phyloP scores from a whole-genome alignment of 2,329 filamentous ascomycete species.

The Cryphonectria carpinicola region DNA sequence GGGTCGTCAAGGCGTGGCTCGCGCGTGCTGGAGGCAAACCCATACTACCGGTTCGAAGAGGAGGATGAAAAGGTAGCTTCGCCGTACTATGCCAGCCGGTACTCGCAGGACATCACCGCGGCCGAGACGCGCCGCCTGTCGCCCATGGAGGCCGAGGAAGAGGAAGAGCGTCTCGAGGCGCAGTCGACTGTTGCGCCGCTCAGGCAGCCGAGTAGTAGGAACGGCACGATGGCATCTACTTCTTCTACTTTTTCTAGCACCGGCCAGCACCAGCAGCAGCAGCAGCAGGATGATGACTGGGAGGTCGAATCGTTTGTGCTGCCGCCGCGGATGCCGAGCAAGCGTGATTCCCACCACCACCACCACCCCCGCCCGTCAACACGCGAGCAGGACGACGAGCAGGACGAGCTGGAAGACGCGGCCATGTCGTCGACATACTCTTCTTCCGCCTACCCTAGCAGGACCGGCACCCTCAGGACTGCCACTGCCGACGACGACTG shows the following conservation, averaged over 20 bases:
- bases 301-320: slow-evolving; percentile 25
- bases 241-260: not conserved
- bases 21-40: slow-evolving; percentile 9
- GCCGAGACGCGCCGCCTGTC: slow-evolving; percentile 22
- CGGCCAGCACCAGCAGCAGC: not conserved
- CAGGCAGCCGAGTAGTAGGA: slow-evolving; percentile 18
- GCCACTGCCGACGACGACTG: slow-evolving; percentile 11
- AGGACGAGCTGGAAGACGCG: slow-evolving; percentile 21
- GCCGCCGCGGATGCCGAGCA: slow-evolving; percentile 27
- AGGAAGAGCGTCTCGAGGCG: slow-evolving; percentile 18
- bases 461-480: slow-evolving; percentile 4
- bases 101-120: slow-evolving; percentile 25
- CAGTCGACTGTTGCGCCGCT: slow-evolving; percentile 21
- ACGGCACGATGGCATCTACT: slow-evolving; percentile 5
- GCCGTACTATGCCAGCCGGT: slow-evolving; percentile 1
- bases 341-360: slow-evolving; percentile 10
- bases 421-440: slow-evolving; percentile 24
- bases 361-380: not conserved
- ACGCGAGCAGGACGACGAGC: not conserved
- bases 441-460: not conserved
- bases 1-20: slow-evolving; percentile 21
- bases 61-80: not conserved
- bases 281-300: slow-evolving; percentile 15
- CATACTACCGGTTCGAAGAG: slow-evolving; percentile 12
- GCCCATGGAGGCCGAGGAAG: slow-evolving; percentile 23